phyloP scores from a whole-genome alignment of 768 basidiomycete genomes.

The Rhodotorula paludigena region DNA sequence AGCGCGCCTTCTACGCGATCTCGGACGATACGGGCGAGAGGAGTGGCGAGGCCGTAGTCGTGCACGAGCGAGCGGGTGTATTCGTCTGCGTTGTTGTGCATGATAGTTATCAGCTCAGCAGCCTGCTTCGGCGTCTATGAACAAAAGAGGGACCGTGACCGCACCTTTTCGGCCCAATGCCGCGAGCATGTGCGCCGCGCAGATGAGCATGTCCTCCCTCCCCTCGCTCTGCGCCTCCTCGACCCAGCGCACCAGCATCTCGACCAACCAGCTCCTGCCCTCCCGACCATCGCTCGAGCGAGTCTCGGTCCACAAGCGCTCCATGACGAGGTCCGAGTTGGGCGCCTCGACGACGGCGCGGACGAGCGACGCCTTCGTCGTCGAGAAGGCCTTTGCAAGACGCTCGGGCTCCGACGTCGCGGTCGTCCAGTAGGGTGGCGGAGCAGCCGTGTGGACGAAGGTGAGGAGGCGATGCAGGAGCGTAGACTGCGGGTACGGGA shows the following conservation, averaged over 20 bases:
- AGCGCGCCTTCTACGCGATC: conserved; percentile 49
- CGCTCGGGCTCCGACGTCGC: not conserved
- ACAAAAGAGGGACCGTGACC: not conserved
- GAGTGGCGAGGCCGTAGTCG: conserved; percentile 58
- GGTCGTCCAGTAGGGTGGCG: conserved; percentile 29
- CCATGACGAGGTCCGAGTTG: conserved; percentile 71
- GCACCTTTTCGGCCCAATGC: conserved; percentile 73
- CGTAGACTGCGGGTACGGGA: not conserved
- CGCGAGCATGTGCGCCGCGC: conserved; percentile 73
- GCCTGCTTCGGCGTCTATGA: too few species aligned
- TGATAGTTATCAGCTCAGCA: too few species aligned
- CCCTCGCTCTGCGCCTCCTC: conserved; percentile 43
- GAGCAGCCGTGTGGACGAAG: conserved; percentile 25
- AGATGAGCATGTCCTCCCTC: conserved; percentile 72
- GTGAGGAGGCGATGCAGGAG: conserved; percentile 32
- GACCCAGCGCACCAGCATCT: conserved; percentile 71
- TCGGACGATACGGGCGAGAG: conserved; percentile 60
- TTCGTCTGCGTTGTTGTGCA: conserved; percentile 43
- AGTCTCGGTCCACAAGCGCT: conserved; percentile 57
- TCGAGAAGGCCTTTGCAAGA: conserved; percentile 56
- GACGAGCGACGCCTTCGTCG: conserved; percentile 78
- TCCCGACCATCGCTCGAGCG: conserved; percentile 48
- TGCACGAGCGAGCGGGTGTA: conserved; percentile 52
- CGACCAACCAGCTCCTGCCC: conserved; percentile 56
- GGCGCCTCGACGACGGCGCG: conserved; percentile 80